Evolutionary conservation across 225 moss, liverwort and hornwort genomes (phyloP), one percentile per base, ranked within the genome.

Genomic region (Thuidium tamariscinum): DNA sequence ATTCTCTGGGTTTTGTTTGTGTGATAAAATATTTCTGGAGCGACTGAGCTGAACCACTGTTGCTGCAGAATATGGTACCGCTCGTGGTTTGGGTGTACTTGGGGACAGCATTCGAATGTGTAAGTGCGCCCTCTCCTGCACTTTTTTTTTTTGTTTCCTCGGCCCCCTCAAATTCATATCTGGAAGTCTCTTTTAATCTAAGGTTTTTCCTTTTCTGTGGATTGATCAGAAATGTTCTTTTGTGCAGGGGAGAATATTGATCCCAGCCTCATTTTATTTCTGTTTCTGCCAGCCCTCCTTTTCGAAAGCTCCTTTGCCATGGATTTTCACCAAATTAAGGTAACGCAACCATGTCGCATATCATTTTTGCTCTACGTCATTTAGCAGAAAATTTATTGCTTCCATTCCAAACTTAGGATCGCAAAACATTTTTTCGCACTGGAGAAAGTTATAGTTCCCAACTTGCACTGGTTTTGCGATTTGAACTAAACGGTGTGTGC

Each of bases 271-370:
- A 97, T 99, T 84, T 84, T 99, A 30, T 99, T 96, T 83, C 90
- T 99, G 86, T 97, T 99, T 88, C 88, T 99, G 90, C 97, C 99
- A 49, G 99, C 99, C 56, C 97, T 99, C 49, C 97, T 99, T n/a
- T 97, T 99, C 79, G 99, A 99, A 82, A 99, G 99, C 83, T 97
- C 99, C 51, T 99, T 99, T 61, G 93, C 95, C 72, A 95, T 99
- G 97, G 95, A 99, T 79, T 73, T 97, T 25, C 97, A 99, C 88
- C 99, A 97, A 81, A 93, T 97, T 67, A 97, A 95, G 95, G 99
- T 97, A 76, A n/a, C 68, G 73, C 29, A 71, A 15, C 89, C 89
- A 66, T 70, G 41, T 63, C 18, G 36, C 65, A 66, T 52, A 52
- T 16, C 11, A 11, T 23, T 41, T 59, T 82, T 7, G 46, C 36